Evolutionary conservation across 2,329 filamentous ascomycete species (phyloP).

Genomic region (Calonectria montana): DNA sequence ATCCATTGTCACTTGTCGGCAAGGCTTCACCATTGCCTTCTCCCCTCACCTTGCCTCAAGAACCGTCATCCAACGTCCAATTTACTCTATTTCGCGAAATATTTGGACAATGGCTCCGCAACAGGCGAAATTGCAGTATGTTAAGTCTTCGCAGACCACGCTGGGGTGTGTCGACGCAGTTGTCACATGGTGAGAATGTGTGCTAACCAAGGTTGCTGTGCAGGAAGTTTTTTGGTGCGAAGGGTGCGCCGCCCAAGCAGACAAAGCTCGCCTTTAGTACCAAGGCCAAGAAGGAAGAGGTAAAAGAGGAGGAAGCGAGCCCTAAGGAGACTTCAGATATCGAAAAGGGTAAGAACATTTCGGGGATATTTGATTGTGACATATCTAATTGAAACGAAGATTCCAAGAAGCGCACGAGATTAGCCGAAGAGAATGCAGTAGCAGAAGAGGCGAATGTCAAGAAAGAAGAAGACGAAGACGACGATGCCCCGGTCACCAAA

Average conservation of each 20-base stretch:
- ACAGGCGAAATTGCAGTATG: slow-evolving; percentile 91
- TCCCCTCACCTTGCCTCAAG: slow-evolving; percentile 26
- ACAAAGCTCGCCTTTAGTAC: slow-evolving; percentile 82
- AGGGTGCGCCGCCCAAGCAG: slow-evolving; percentile 72
- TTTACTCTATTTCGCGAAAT: slow-evolving; percentile 13
- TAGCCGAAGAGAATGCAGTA: slow-evolving; percentile 25
- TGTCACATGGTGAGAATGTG: background rate
- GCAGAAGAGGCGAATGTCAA: slow-evolving; percentile 38
- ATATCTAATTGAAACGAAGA: slow-evolving; percentile 42
- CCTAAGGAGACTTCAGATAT: slow-evolving; percentile 53
- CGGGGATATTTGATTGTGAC: slow-evolving; percentile 1
- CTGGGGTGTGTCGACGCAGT: slow-evolving; percentile 69
- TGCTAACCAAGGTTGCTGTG: slow-evolving; percentile 9
- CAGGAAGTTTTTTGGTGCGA: slow-evolving; percentile 87
- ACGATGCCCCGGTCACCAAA: slow-evolving; percentile 72
- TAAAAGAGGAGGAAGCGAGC: slow-evolving; percentile 42
- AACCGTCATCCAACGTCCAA: slow-evolving; percentile 16
- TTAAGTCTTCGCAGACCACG: slow-evolving; percentile 78
- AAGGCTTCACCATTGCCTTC: slow-evolving; percentile 31
- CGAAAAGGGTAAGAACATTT: slow-evolving; percentile 48
- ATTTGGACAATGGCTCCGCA: slow-evolving; percentile 63
- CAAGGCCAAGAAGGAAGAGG: slow-evolving; percentile 57
- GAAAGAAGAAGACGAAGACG: slow-evolving; percentile 60
- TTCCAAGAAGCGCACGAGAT: slow-evolving; percentile 59
- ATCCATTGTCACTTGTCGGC: slow-evolving; percentile 34